Evolutionary conservation across 2,329 filamentous ascomycete genomes (phyloP).

Genomic region (Neonectria faginata): DNA sequence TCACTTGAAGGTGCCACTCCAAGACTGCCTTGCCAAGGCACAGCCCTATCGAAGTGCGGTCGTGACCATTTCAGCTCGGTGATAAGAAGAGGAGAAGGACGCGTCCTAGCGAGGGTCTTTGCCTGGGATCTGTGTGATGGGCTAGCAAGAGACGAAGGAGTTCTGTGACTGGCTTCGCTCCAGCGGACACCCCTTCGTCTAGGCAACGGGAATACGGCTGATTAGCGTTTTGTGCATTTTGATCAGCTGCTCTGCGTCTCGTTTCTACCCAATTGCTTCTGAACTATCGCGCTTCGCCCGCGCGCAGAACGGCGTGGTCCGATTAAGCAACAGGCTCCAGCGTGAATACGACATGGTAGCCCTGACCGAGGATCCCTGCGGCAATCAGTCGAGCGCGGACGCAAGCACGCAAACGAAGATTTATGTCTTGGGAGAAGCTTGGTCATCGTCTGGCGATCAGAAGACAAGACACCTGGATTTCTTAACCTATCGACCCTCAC

Average conservation of each 20-base stretch:
- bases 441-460: slow-evolving; percentile 16
- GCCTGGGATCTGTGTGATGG: not conserved
- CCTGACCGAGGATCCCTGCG: too few species aligned
- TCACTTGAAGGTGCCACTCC: not conserved
- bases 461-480: not conserved
- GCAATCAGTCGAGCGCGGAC: not conserved
- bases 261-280: not conserved
- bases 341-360: too few species aligned
- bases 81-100: not conserved
- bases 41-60: not conserved
- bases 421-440: slow-evolving; percentile 28
- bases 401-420: too few species aligned
- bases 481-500: slow-evolving; percentile 12
- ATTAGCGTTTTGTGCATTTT: not conserved
- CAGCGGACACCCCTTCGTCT: too few species aligned
- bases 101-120: not conserved
- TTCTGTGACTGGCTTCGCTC: not conserved
- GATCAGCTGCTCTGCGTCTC: not conserved
- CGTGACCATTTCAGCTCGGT: not conserved
- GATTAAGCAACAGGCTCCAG: too few species aligned
- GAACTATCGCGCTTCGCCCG: not conserved
- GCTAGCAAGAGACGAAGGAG: too few species aligned
- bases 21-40: not conserved
- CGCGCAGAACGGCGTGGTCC: too few species aligned
- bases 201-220: too few species aligned